Conservation (phyloP, 768 basidiomycete species). For the Lactarius vividus region DNA sequence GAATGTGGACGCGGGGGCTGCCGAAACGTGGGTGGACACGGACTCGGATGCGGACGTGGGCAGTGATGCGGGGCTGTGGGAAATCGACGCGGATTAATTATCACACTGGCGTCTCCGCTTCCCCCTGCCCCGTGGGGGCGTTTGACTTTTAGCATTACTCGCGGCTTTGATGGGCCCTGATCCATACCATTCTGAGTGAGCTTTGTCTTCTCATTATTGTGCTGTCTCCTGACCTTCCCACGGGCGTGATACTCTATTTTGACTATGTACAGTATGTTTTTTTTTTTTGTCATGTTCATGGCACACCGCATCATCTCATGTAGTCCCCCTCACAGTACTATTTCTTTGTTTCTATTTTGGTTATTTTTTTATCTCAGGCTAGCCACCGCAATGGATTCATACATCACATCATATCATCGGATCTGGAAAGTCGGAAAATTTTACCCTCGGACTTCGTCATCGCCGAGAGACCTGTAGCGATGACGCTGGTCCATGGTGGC, state of each 20-base stretch:
- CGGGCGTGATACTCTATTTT: neutral
- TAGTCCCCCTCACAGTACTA: neutral
- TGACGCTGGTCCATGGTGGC: neutral
- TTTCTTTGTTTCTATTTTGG: neutral
- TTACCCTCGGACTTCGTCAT: neutral
- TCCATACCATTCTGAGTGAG: neutral
- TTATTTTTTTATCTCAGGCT: neutral
- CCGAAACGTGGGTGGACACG: constrained; percentile 27
- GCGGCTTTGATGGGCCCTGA: neutral
- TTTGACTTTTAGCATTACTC: neutral
- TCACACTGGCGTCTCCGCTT: neutral
- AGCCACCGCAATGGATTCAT: neutral
- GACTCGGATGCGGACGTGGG: constrained; percentile 21
- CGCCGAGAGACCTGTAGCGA: neutral
- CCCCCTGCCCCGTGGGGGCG: neutral
- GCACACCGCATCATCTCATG: neutral
- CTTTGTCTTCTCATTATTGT: neutral
- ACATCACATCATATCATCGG: neutral
- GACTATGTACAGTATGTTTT: neutral
- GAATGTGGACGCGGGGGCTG: neutral
- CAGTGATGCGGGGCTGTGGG: neutral
- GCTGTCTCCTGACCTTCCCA: neutral
- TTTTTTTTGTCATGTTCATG: neutral
- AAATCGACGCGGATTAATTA: neutral
- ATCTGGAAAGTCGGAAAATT: neutral